Evolutionary conservation across 2,329 filamentous ascomycete genomes (phyloP).

Genomic region (Diaporthe citri): DNA sequence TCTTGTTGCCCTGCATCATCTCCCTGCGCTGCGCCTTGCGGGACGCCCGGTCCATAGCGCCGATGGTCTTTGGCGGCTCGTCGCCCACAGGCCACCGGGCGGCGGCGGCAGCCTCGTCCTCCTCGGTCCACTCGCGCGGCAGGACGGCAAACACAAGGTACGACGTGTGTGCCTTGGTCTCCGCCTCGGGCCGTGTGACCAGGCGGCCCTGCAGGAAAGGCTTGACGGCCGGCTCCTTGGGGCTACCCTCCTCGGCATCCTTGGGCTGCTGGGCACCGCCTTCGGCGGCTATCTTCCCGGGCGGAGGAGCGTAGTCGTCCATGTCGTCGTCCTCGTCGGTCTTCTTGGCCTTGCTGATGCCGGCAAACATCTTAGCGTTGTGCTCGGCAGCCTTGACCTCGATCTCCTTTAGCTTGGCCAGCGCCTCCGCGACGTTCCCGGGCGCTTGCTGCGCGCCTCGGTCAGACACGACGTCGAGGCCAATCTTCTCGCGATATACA

Average conservation of each 20-base stretch:
- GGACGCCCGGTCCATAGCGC: slow-evolving; percentile 64
- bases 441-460: slow-evolving; percentile 78
- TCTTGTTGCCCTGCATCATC: slow-evolving; percentile 51
- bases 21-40: slow-evolving; percentile 69
- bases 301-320: slow-evolving; percentile 36
- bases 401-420: slow-evolving; percentile 79
- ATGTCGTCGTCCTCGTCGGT: slow-evolving; percentile 46
- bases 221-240: slow-evolving; percentile 52
- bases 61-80: slow-evolving; percentile 63
- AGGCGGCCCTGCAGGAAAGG: slow-evolving; percentile 82
- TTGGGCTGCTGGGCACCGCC: not conserved
- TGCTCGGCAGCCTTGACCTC: slow-evolving; percentile 77
- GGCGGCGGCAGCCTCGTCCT: slow-evolving; percentile 79
- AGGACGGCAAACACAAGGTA: slow-evolving; percentile 94
- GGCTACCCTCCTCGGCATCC: slow-evolving; percentile 33
- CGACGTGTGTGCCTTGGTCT: slow-evolving; percentile 96
- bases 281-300: slow-evolving; percentile 44
- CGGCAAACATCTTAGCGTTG: slow-evolving; percentile 50
- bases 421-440: slow-evolving; percentile 82
- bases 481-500: slow-evolving; percentile 84
- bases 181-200: slow-evolving; percentile 84
- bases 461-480: slow-evolving; percentile 74
- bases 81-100: slow-evolving; percentile 73
- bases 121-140: slow-evolving; percentile 86
- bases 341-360: slow-evolving; percentile 48